Base-by-base conservation (phyloP, 257 asterid genomes). In the Solanum tarijense region DNA sequence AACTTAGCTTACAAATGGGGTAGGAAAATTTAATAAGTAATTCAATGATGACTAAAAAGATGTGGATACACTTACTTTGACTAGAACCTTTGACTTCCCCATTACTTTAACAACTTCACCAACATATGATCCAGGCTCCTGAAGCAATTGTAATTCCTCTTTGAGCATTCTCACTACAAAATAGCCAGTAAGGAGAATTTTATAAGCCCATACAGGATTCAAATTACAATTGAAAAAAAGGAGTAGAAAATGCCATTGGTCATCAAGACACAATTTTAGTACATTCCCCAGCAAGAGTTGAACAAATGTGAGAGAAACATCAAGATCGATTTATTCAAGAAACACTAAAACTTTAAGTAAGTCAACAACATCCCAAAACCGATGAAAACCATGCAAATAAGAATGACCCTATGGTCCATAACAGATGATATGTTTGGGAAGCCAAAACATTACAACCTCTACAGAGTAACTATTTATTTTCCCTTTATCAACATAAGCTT, bases 101-200 rank as follows among this genome's bases (percentile, higher is more conserved):
- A 96, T 95, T 35, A 96, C 98, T 92, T 96, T 96, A 87, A 95
- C 98, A 92, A 96, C 98, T 94, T 96, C 98, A 9, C 98, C 98
- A 39, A 97, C 99, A 91, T 94, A 96, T n/a, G 98, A 97, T 86
- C 98, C 99, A 83, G 99, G 98, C 90, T 97, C 98, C 93, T 96
- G 98, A 91, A 97, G 98, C 87, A 97, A 93, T 87, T 97, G 98
- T 90, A 97, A 90, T 93, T 97, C 99, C 88, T 97, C 98, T 92
- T 96, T 95, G 75, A 96, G 94, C 89, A 96, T 94, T 89, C 98
- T 92, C 91, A 95, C 98, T 96, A 94, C 71, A 23, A 91, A 90
- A 13, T 79, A 25, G n/a, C 4, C 39, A 27, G 1, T 25, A 14
- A 39, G 29, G 83, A 38, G 21, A 76, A 39, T 38, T 25, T 76